Base-by-base conservation (phyloP, 164 flowering plant species). In the Paratinospora sagittata region DNA sequence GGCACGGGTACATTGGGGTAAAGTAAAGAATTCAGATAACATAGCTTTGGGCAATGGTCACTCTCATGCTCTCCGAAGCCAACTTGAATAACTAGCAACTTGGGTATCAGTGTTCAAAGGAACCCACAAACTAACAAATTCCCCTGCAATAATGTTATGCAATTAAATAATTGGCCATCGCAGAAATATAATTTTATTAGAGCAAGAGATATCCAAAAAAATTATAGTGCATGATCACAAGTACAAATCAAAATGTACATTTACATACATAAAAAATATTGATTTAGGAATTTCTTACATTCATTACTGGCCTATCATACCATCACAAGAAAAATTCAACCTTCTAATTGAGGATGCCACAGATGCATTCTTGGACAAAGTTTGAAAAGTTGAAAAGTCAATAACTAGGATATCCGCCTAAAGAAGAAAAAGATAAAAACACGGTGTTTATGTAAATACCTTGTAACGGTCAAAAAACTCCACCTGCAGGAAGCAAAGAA, bases 401-500 rank as follows among this genome's bases (percentile, higher is more conserved):
- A 39, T 39, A 41, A 13, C 34, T 12, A 67, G 13, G 10, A 43
- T n/a, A 17, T 6, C 47, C 17, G 37, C 36, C 8, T 52, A 12
- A 65, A 64, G 41, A 16, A n/a, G 43, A 11, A 16, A 57, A 41
- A n/a, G 27, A 63, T 26, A 36, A 13, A 69, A 36, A 66, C 14
- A 57, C 49, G 8, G 66, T 66, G 66, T 60, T 1, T 78, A 72
- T 30, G 34, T 30, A 30, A 30, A 30, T 81, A 90, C 98, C 98
- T 95, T 95, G 86, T 89, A 88, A 8, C 83, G 75, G 78, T 95
- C 97, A 78, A 90, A 95, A 83, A 95, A 95, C 79, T 89, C 96
- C 78, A 87, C 89, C 98, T 92, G 90, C 82, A 86, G 52, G 71
- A 13, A 72, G 60, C 58, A 61, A 66, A 34, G 65, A 65, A 68